Evolutionary conservation across 352 stramenopile genomes (phyloP).

Genomic region (Phytophthora uliginosa): DNA sequence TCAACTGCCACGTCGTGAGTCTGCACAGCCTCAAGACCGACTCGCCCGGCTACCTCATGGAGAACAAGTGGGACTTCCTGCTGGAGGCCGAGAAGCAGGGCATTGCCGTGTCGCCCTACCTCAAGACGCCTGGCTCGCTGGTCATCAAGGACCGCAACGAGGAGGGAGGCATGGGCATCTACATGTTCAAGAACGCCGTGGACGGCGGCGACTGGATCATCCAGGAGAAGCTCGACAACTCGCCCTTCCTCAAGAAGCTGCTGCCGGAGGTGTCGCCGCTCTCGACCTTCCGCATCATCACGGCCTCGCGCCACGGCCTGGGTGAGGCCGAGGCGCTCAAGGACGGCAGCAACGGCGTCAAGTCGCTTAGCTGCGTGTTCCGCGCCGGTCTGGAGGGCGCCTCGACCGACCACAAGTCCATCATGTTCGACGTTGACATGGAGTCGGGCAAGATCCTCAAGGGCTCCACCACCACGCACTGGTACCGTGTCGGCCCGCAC

Average conservation of each 20-base stretch:
- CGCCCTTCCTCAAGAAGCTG: slow-evolving; percentile 92
- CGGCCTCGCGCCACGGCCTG: slow-evolving; percentile 86
- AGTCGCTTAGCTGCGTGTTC: slow-evolving; percentile 87
- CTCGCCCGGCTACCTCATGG: slow-evolving; percentile 95
- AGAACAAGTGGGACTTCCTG: slow-evolving; percentile 99
- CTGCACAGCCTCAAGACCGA: slow-evolving; percentile 95
- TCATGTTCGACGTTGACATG: slow-evolving; percentile 99
- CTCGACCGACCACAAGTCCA: slow-evolving; percentile 97
- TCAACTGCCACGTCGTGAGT: slow-evolving; percentile 97
- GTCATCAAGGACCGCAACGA: slow-evolving; percentile 99
- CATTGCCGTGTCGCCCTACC: slow-evolving; percentile 96
- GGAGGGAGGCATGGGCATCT: slow-evolving; percentile 98
- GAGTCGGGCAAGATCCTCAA: slow-evolving; percentile 93
- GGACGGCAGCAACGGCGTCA: slow-evolving; percentile 67
- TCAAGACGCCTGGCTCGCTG: slow-evolving; percentile 91
- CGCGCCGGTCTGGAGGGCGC: slow-evolving; percentile 76
- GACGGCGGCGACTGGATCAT: slow-evolving; percentile 97
- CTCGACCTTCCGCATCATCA: slow-evolving; percentile 99
- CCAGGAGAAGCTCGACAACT: slow-evolving; percentile 97
- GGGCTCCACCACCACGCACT: slow-evolving; percentile 98
- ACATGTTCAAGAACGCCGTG: slow-evolving; percentile 98
- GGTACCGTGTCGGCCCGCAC: slow-evolving; percentile 92
- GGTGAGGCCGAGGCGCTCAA: slow-evolving; percentile 57
- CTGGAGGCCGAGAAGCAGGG: slow-evolving; percentile 90
- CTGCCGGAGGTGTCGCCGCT: slow-evolving; percentile 95